Conservation (phyloP, 1,139 yeast genomes). For the Lodderomyces jiufengensis region DNA sequence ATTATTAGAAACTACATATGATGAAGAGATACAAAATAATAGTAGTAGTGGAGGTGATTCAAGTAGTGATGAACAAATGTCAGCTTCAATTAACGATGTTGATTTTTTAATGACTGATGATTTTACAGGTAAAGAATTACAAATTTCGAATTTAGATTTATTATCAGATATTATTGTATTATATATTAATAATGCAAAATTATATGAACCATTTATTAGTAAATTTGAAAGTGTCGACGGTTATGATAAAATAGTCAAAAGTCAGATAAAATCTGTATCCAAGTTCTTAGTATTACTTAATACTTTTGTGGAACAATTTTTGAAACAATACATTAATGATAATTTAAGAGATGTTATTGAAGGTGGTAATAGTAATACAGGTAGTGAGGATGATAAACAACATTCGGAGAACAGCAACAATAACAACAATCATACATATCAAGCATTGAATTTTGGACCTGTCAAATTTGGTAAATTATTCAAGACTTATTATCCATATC, state of each 20-base stretch:
- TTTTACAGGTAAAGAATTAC: slow-evolving; percentile 23
- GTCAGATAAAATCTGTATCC: slow-evolving; percentile 34
- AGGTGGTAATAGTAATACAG: not conserved
- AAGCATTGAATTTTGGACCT: slow-evolving; percentile 9
- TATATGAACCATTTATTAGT: slow-evolving; percentile 49
- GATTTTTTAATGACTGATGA: slow-evolving; percentile 9
- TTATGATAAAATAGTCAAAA: slow-evolving; percentile 24
- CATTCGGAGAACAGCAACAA: no score
- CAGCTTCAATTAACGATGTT: not conserved
- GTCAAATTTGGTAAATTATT: slow-evolving; percentile 31
- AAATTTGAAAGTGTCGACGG: slow-evolving; percentile 33
- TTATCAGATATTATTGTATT: slow-evolving; percentile 44
- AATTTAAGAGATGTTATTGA: slow-evolving; percentile 4
- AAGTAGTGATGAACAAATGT: not conserved
- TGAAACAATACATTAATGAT: slow-evolving; percentile 7
- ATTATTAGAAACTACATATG: slow-evolving; percentile 21
- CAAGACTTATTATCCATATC: slow-evolving; percentile 41
- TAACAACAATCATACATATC: not conserved
- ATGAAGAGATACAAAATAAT: not conserved
- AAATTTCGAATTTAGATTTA: slow-evolving; percentile 34
- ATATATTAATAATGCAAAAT: slow-evolving; percentile 48
- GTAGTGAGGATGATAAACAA: not conserved
- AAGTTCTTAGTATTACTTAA: slow-evolving; percentile 33
- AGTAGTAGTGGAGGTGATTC: not conserved
- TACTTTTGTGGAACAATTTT: slow-evolving; percentile 16